A percentile compares a stretch with the other conserved stretches of the same genome.
Evolutionary conservation across 108 stramenopile genomes (phyloP).

Genomic region (Pseudonitzschia multiseries): DNA sequence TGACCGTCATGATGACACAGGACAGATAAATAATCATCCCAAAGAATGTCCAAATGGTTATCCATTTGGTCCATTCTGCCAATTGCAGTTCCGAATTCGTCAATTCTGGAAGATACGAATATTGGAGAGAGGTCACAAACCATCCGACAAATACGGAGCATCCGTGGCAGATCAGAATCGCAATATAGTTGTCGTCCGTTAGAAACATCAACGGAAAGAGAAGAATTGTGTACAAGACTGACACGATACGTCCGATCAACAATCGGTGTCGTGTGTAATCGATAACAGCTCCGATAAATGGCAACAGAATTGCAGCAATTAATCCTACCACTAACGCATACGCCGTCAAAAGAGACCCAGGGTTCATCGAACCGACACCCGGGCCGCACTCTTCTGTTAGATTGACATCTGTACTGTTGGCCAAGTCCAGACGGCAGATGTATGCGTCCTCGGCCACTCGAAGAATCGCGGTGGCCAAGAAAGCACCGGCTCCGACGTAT

Average conservation of each 20-base stretch:
- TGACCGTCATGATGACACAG: constrained; percentile 36
- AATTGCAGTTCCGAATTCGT: constrained; percentile 48
- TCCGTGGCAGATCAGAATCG: constrained; percentile 45
- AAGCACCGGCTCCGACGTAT: constrained; percentile 62
- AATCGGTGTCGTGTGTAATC: constrained; percentile 68
- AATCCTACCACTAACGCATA: constrained; percentile 69
- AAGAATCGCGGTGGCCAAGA: constrained; percentile 64
- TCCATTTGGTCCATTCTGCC: constrained; percentile 51
- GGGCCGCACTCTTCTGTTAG: constrained; percentile 50
- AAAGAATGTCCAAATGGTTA: constrained; percentile 53
- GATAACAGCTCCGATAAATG: constrained; percentile 69
- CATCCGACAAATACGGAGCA: constrained; percentile 56
- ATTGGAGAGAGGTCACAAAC: constrained; percentile 61
- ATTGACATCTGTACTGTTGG: constrained; percentile 42
- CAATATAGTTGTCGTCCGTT: constrained; percentile 54
- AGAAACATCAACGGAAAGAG: constrained; percentile 63
- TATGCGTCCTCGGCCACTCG: constrained; percentile 58
- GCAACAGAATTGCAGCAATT: constrained; percentile 40
- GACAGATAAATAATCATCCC: constrained; percentile 57
- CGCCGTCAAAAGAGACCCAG: constrained; percentile 69
- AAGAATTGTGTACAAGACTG: constrained; percentile 40
- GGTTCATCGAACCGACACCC: constrained; percentile 61
- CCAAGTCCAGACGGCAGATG: constrained; percentile 34
- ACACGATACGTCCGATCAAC: constrained; percentile 44
- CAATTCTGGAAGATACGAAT: constrained; percentile 81